These are phyloP conservation scores for Cinnamomum micranthum DNA, from an alignment of 164 flowering plant species.

Conservation along the genomic window DNA sequence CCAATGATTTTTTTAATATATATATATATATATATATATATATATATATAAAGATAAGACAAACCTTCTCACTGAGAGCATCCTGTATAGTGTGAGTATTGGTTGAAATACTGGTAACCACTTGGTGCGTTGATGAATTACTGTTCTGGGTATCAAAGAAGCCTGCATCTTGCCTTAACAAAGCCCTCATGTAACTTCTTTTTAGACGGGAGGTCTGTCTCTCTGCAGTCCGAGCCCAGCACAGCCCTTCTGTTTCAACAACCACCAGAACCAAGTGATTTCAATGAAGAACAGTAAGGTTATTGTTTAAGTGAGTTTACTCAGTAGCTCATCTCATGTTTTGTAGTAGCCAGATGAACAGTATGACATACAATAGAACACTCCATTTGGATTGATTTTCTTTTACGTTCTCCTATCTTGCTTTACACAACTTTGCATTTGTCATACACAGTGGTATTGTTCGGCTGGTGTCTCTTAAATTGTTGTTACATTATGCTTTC, in stretches of 20 bases:
- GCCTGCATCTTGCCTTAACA: conserved; percentile 71
- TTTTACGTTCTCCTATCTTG: not conserved
- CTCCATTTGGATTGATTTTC: too few species aligned
- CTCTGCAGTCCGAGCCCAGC: conserved; percentile 81
- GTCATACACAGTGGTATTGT: not conserved
- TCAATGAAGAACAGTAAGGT: not conserved
- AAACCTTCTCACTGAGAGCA: conserved; percentile 68
- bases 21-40: too few species aligned
- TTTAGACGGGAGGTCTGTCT: conserved; percentile 71
- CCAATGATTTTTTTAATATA: not conserved
- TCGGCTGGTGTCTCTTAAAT: not conserved
- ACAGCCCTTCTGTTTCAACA: conserved; percentile 54
- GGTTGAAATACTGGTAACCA: conserved; percentile 58
- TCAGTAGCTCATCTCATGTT: not conserved
- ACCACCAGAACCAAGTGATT: not conserved
- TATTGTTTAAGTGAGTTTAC: not conserved
- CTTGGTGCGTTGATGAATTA: conserved; percentile 57
- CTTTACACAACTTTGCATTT: not conserved
- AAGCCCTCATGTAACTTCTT: conserved; percentile 55
- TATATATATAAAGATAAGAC: not conserved
- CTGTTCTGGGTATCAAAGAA: conserved; percentile 65
- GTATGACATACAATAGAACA: too few species aligned
- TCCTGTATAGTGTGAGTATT: conserved; percentile 75
- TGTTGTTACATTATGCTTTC: not conserved
- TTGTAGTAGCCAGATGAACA: not conserved